Conservation (phyloP, 2,329 filamentous ascomycete species). For the Colletotrichum aenigma region DNA sequence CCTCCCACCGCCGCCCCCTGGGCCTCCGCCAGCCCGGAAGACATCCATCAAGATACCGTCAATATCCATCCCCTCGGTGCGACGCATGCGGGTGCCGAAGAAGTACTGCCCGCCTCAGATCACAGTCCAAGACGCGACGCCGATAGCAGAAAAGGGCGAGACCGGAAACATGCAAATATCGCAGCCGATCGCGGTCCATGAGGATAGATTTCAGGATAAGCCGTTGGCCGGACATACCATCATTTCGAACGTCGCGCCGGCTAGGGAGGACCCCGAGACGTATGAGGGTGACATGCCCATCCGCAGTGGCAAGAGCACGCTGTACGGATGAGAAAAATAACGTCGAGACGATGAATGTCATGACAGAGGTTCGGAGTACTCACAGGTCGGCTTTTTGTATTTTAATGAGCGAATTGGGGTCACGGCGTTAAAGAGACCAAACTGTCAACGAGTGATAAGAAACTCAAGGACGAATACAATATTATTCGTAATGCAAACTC, state of each 20-base stretch:
- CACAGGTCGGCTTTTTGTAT: neutral
- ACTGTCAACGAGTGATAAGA: neutral
- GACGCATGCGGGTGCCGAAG: constrained; percentile 43
- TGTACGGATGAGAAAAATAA: constrained; percentile 32
- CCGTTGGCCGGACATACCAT: constrained; percentile 20
- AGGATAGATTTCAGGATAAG: constrained; percentile 28
- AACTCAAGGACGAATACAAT: constrained; percentile 10
- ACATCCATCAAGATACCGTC: constrained; percentile 30
- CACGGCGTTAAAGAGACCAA: neutral
- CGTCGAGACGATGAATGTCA: neutral
- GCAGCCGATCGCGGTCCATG: constrained; percentile 27
- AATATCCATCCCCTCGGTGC: constrained; percentile 38
- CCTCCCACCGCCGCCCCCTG: too few relatives aligned
- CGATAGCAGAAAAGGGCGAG: constrained; percentile 26
- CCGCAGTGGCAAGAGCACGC: constrained; percentile 35
- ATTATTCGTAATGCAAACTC: constrained; percentile 14
- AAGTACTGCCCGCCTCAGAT: constrained; percentile 44
- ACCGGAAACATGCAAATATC: constrained; percentile 31
- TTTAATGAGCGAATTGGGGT: neutral
- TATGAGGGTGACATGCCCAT: constrained; percentile 33
- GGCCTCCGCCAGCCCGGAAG: constrained; percentile 26
- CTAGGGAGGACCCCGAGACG: neutral
- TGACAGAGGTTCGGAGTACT: neutral
- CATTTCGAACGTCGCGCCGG: neutral
- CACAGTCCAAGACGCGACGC: constrained; percentile 31